Conservation (phyloP, 2,329 filamentous ascomycete genomes). For the Exophiala mesophila region DNA sequence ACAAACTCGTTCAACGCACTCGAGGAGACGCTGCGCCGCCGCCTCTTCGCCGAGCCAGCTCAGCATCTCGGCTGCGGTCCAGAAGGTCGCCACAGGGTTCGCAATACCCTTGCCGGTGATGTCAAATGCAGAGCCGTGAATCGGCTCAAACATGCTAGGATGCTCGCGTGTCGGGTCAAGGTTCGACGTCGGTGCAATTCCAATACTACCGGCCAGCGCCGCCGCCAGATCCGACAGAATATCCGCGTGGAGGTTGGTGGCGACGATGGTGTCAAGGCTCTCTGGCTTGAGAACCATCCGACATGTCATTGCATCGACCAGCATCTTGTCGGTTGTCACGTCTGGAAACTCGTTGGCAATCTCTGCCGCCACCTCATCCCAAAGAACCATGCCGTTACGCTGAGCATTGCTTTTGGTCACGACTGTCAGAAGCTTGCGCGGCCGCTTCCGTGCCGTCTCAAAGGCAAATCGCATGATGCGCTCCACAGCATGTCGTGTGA, state of each 20-base stretch:
- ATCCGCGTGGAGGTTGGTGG: constrained; percentile 59
- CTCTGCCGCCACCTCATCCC: constrained; percentile 57
- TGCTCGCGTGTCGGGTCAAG: constrained; percentile 59
- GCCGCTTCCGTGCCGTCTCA: constrained; percentile 53
- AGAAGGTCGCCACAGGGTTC: constrained; percentile 74
- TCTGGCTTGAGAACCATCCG: constrained; percentile 59
- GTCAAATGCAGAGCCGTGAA: constrained; percentile 81
- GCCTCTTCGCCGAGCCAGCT: constrained; percentile 57
- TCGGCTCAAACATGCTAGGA: constrained; percentile 60
- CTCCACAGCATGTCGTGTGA: constrained; percentile 57
- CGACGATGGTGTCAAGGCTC: constrained; percentile 59
- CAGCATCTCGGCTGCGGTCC: constrained; percentile 66
- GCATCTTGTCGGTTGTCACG: constrained; percentile 60
- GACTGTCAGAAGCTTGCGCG: constrained; percentile 55
- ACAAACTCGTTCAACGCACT: constrained; percentile 57
- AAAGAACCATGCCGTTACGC: constrained; percentile 63
- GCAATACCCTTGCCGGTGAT: constrained; percentile 94
- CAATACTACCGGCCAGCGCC: constrained; percentile 64
- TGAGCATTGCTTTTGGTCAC: constrained; percentile 64
- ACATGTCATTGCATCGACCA: constrained; percentile 63
- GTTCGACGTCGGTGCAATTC: constrained; percentile 66
- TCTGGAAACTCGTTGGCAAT: constrained; percentile 56
- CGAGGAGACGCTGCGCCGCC: constrained; percentile 54
- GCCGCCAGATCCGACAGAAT: constrained; percentile 68
- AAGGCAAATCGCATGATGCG: constrained; percentile 61